Percentiles rank a stretch among this genome's conserved stretches.
Conservation (phyloP, 164 flowering plant species). For the Chimonanthus salicifolius region DNA sequence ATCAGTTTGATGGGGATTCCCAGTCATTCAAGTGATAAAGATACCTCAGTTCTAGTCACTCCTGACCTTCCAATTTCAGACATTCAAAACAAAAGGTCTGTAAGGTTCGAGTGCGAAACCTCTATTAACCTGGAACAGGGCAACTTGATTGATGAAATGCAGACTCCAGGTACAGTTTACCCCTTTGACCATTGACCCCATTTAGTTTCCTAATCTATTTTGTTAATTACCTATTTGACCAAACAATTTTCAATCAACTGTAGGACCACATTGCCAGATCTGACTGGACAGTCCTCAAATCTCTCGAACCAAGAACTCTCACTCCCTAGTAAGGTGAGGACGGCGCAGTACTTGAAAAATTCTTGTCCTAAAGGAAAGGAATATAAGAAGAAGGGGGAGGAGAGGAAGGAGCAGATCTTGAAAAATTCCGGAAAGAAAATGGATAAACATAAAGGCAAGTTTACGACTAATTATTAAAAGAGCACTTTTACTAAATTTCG, state of each 20-base stretch:
- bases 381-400: too few species aligned
- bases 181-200: slow-evolving; percentile 31
- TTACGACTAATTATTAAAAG: too few species aligned
- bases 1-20: slow-evolving; percentile 15
- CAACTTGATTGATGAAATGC: slow-evolving; percentile 67
- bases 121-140: background rate
- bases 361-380: too few species aligned
- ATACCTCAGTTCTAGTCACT: slow-evolving; percentile 15
- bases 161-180: slow-evolving; percentile 89
- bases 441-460: too few species aligned
- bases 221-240: too few species aligned
- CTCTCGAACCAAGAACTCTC: slow-evolving; percentile 30
- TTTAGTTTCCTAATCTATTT: too few species aligned
- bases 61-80: slow-evolving; percentile 19
- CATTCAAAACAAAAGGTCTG: slow-evolving; percentile 40
- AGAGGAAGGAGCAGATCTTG: too few species aligned
- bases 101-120: slow-evolving; percentile 53
- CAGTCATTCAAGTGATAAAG: slow-evolving; percentile 7
- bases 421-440: too few species aligned
- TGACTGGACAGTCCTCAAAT: slow-evolving; percentile 50
- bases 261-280: slow-evolving; percentile 45
- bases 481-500: too few species aligned
- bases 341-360: slow-evolving; percentile 21
- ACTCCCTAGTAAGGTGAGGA: slow-evolving; percentile 21
- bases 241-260: too few species aligned